Evolutionary conservation across 495 filamentous ascomycete genomes (phyloP).

Genomic region (Tuber umbilicatum): DNA sequence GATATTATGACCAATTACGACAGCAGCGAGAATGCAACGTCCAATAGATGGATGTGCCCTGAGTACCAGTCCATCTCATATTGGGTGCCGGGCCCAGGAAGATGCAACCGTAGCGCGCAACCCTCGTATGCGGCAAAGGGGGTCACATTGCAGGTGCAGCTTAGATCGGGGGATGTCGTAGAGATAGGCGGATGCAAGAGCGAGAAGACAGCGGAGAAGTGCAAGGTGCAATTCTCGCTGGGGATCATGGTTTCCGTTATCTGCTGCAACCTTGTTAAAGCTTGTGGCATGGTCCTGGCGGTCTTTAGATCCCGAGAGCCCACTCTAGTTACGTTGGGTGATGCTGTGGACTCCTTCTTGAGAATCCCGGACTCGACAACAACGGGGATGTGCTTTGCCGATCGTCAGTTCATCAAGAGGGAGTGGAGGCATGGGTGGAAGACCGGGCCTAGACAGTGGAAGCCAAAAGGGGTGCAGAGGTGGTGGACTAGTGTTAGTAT

Average conservation of each 20-base stretch:
- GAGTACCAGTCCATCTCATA: too few species aligned
- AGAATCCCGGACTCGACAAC: conserved; percentile 14
- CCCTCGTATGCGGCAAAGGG: background rate
- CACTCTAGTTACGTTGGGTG: conserved; percentile 21
- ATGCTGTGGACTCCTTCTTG: conserved; percentile 19
- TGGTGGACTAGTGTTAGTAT: background rate
- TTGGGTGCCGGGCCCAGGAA: too few species aligned
- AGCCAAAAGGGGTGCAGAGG: background rate
- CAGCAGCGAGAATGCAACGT: too few species aligned
- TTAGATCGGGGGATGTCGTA: accelerated
- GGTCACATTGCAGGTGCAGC: background rate
- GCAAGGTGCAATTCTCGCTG: conserved; percentile 47
- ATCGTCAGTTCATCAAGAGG: background rate
- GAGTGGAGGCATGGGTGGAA: background rate
- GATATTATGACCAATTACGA: too few species aligned
- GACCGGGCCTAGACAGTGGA: background rate
- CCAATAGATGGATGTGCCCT: too few species aligned
- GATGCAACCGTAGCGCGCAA: background rate
- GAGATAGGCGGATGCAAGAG: background rate
- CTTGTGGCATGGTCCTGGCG: conserved; percentile 37
- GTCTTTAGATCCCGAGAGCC: conserved; percentile 31
- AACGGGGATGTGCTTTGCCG: background rate
- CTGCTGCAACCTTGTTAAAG: conserved; percentile 44
- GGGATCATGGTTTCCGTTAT: conserved; percentile 46
- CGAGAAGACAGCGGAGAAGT: conserved; percentile 34